Conservation (phyloP, 1,139 yeast species). For the Hemisphaericaspora subhashii region DNA sequence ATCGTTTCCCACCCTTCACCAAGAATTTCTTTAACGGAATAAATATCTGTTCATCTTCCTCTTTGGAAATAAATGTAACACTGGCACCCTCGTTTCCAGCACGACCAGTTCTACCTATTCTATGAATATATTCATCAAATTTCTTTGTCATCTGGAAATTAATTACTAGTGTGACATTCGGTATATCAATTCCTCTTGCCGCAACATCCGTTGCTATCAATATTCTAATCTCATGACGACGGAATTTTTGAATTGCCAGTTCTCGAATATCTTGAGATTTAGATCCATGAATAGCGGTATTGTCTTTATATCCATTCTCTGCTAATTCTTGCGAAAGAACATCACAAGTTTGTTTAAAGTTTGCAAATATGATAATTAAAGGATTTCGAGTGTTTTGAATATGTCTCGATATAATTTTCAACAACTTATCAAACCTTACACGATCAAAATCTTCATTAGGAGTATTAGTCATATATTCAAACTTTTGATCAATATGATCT, state of each 20-base stretch:
- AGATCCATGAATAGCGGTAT: slow-evolving; percentile 80
- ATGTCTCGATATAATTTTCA: slow-evolving; percentile 19
- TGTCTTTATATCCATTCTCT: slow-evolving; percentile 41
- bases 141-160: slow-evolving; percentile 81
- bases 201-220: slow-evolving; percentile 95
- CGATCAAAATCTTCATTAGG: slow-evolving; percentile 21
- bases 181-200: slow-evolving; percentile 93
- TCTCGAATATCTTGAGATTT: slow-evolving; percentile 88
- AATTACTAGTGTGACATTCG: slow-evolving; percentile 78
- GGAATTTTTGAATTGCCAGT: slow-evolving; percentile 64
- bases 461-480: slow-evolving; percentile 46
- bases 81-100: slow-evolving; percentile 84
- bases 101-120: slow-evolving; percentile 96
- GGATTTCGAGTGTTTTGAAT: slow-evolving; percentile 35
- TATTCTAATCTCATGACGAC: slow-evolving; percentile 58
- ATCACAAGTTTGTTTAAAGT: slow-evolving; percentile 74
- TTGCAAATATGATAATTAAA: slow-evolving; percentile 73
- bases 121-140: slow-evolving; percentile 84
- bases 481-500: slow-evolving; percentile 66
- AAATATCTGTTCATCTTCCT: slow-evolving; percentile 55
- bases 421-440: slow-evolving; percentile 24
- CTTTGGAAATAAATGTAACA: slow-evolving; percentile 60
- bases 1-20: slow-evolving; percentile 45
- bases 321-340: slow-evolving; percentile 51
- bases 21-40: slow-evolving; percentile 53